Evolutionary conservation across 495 filamentous ascomycete species (phyloP).

Genomic region (Chaetomium fimeti): DNA sequence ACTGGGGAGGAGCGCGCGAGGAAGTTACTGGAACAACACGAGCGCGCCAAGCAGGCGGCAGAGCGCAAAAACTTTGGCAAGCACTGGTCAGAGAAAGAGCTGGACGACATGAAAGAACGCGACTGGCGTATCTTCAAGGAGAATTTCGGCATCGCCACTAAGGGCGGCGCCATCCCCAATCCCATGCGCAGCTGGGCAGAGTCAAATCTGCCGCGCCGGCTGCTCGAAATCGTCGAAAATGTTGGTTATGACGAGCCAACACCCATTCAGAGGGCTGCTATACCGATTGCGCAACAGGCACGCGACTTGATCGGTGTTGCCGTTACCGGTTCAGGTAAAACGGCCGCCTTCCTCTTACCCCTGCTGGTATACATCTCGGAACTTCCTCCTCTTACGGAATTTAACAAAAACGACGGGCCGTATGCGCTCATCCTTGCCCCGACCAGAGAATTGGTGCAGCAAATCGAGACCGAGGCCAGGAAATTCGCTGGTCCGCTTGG

Average conservation of each 20-base stretch:
- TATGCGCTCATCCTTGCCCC: slow-evolving; percentile 96
- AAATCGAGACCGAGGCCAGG: slow-evolving; percentile 91
- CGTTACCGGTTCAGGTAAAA: slow-evolving; percentile 98
- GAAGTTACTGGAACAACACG: slow-evolving; percentile 78
- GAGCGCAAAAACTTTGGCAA: slow-evolving; percentile 75
- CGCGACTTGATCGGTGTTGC: slow-evolving; percentile 97
- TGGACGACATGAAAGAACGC: slow-evolving; percentile 95
- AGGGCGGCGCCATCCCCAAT: slow-evolving; percentile 84
- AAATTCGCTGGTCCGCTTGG: slow-evolving; percentile 91
- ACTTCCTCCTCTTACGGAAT: slow-evolving; percentile 77
- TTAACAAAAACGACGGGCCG: slow-evolving; percentile 91
- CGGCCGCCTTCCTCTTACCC: slow-evolving; percentile 90
- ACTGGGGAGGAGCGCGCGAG: slow-evolving; percentile 74
- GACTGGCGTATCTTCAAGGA: slow-evolving; percentile 99
- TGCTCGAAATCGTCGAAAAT: slow-evolving; percentile 78
- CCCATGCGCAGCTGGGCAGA: slow-evolving; percentile 97
- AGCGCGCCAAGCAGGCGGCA: slow-evolving; percentile 59
- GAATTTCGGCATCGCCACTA: slow-evolving; percentile 95
- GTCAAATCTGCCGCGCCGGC: slow-evolving; percentile 71
- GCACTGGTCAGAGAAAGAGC: slow-evolving; percentile 96
- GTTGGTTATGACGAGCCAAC: slow-evolving; percentile 95
- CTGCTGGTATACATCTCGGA: slow-evolving; percentile 96
- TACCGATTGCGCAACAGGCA: slow-evolving; percentile 90
- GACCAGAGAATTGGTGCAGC: slow-evolving; percentile 97
- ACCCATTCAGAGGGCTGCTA: slow-evolving; percentile 88